Evolutionary conservation across 2,329 filamentous ascomycete species (phyloP), one percentile per base, ranked within the genome.

Genomic region (Sporothrix mexicana): DNA sequence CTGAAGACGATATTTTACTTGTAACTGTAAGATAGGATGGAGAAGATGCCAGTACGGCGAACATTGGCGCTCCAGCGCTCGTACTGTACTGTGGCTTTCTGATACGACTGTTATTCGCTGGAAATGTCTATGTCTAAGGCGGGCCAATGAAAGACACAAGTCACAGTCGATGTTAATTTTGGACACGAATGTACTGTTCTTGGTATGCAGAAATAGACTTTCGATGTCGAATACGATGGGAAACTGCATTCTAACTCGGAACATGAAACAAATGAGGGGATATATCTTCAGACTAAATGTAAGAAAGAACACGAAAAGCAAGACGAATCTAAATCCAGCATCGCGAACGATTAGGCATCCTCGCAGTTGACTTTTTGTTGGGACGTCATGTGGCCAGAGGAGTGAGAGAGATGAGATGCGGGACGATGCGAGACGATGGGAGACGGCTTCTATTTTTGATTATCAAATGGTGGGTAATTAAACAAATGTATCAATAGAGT

Each of bases 391-490:
- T 36, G 30, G 30, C 30, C 30, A 36, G 30, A 36, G n/a, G 51
- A 20, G n/a, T 10, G 59, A 43, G 36, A 62, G 17, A 20, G 8
- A 20, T 10, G 59, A 36, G 30, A 36, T 36, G 30, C 30, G 30
- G 30, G 30, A 36, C 30, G 30, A 36, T 36, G 30, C 30, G 30
- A 36, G 30, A 36, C 30, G 30, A 36, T 36, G 30, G 4, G 51
- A 12, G n/a, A 55, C 20, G 51, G n/a, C n/a, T 62, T 15, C 59
- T 62, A 20, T 62, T 62, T 62, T 43, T 20, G 59, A 62, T 62
- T 62, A 62, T 43, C 30, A 43, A 62, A 43, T 43, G 30, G 59
- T 53, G n/a, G n/a, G n/a, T 62, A 4, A 43, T 1, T 62, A 4
- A 36, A 36, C 30, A 36, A 36, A 36, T 36, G 30, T 2, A 5